Evolutionary conservation across 2,329 filamentous ascomycete genomes (phyloP).

Genomic region (Dendryphion nanum): DNA sequence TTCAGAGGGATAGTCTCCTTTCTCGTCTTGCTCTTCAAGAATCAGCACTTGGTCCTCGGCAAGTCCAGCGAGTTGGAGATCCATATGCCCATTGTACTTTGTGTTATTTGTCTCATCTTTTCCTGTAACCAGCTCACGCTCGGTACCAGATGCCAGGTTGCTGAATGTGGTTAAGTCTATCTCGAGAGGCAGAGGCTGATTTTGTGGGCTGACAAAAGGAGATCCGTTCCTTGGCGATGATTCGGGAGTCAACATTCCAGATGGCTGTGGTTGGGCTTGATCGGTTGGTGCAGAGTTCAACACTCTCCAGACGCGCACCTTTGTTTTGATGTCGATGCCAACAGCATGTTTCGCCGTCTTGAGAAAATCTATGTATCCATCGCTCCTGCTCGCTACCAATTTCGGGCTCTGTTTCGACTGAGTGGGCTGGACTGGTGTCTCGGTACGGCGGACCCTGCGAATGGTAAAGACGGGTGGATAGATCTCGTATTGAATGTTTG

Average conservation of each 20-base stretch:
- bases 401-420: constrained; percentile 63
- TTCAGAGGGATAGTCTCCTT: constrained; percentile 57
- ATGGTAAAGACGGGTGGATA: constrained; percentile 83
- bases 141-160: constrained; percentile 59
- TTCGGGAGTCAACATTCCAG: constrained; percentile 46
- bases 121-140: constrained; percentile 63
- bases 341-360: constrained; percentile 68
- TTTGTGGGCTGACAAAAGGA: constrained; percentile 45
- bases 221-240: constrained; percentile 45
- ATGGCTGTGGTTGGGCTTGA: constrained; percentile 24
- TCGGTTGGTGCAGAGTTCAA: constrained; percentile 45
- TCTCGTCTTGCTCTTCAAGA: constrained; percentile 69
- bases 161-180: constrained; percentile 64
- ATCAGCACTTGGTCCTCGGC: constrained; percentile 73
- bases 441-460: constrained; percentile 66
- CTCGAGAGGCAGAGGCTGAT: constrained; percentile 52
- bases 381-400: constrained; percentile 69
- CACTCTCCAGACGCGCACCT: constrained; percentile 75
- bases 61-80: constrained; percentile 65
- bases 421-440: constrained; percentile 52
- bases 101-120: constrained; percentile 70
- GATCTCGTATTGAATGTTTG: constrained; percentile 77
- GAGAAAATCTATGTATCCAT: constrained; percentile 72
- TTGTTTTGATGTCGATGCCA: constrained; percentile 66
- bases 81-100: constrained; percentile 74